phyloP scores from a whole-genome alignment of 2,329 filamentous ascomycete species.

The Curvularia hawaiiensis region DNA sequence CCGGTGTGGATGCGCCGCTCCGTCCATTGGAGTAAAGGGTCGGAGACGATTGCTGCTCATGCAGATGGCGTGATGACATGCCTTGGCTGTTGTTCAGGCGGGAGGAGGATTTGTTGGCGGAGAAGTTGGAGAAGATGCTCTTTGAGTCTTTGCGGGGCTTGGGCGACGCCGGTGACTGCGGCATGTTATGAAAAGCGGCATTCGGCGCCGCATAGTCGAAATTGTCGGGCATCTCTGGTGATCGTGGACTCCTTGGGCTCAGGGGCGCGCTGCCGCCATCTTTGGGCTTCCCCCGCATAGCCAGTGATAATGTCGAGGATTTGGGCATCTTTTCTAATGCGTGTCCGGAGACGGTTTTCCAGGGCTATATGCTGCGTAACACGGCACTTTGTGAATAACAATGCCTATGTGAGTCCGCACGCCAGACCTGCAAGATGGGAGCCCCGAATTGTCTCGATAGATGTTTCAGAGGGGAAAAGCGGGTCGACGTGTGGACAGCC shows the following conservation, averaged over 20 bases:
- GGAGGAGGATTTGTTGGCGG: constrained; percentile 54
- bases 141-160: constrained; percentile 47
- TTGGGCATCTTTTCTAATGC: constrained; percentile 48
- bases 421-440: constrained; percentile 7
- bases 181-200: constrained; percentile 37
- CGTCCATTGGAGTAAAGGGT: constrained; percentile 49
- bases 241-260: constrained; percentile 44
- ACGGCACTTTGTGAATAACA: constrained; percentile 10
- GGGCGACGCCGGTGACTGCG: constrained; percentile 43
- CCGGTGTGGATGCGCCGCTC: constrained; percentile 55
- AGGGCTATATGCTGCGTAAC: constrained; percentile 35
- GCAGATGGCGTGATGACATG: constrained; percentile 39
- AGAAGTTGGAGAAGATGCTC: constrained; percentile 56
- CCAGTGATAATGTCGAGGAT: constrained; percentile 44
- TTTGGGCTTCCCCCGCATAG: constrained; percentile 43
- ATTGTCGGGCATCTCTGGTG: constrained; percentile 32
- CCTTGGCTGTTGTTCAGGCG: constrained; percentile 47
- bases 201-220: constrained; percentile 39
- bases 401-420: constrained; percentile 3
- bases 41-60: constrained; percentile 41
- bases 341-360: constrained; percentile 30
- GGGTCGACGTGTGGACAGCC: constrained; percentile 23
- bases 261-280: constrained; percentile 39
- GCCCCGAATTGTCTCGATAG: constrained; percentile 34
- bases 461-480: constrained; percentile 20